Conservation (phyloP, 805 yeast species). For the Blastobotrys peoriensis region DNA sequence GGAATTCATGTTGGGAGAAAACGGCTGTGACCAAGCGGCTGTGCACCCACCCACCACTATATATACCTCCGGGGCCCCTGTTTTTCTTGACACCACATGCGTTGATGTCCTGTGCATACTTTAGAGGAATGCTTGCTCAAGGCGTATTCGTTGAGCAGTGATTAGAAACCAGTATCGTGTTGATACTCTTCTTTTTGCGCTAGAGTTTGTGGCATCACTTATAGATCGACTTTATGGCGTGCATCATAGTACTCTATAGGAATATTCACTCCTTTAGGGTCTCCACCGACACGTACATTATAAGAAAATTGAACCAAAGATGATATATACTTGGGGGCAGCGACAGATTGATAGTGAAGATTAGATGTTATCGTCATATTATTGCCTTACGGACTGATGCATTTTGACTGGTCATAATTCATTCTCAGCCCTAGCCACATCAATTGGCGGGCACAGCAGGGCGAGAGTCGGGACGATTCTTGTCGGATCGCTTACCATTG, state of each 20-base stretch:
- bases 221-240: conserved; percentile 1
- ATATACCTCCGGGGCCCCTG: too few species aligned
- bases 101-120: not conserved
- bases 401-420: too few species aligned
- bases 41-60: too few species aligned
- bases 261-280: conserved; percentile 6
- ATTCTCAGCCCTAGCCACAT: too few species aligned
- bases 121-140: not conserved
- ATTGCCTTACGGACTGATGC: too few species aligned
- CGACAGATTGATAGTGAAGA: too few species aligned
- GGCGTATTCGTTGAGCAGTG: conserved; percentile 1
- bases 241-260: conserved; percentile 11
- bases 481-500: not conserved
- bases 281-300: conserved; percentile 12
- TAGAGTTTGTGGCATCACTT: not conserved
- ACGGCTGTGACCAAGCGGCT: too few species aligned
- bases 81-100: not conserved
- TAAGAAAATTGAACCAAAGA: not conserved
- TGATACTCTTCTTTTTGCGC: conserved; percentile 1
- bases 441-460: not conserved
- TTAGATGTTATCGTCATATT: too few species aligned
- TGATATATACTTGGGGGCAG: too few species aligned
- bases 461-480: not conserved
- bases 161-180: not conserved
- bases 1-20: too few species aligned